Conservation (phyloP, 2,329 filamentous ascomycete genomes). For the Monascus ruber region DNA sequence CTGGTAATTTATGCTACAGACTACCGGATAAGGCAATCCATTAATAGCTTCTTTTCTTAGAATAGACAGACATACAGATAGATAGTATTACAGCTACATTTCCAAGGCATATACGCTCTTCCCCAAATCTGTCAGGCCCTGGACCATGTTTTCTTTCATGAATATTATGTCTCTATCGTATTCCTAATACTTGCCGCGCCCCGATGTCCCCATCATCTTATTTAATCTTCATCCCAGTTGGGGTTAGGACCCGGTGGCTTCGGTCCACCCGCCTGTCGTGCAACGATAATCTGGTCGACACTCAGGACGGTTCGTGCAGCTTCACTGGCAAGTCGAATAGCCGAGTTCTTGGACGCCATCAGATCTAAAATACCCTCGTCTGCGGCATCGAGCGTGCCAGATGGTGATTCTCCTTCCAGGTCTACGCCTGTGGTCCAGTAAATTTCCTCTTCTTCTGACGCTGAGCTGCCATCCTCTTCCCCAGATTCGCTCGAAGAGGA, state of each 20-base stretch:
- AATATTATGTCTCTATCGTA: slow-evolving; percentile 22
- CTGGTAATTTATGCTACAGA: not conserved
- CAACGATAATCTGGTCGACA: slow-evolving; percentile 98
- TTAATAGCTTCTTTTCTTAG: not conserved
- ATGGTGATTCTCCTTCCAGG: slow-evolving; percentile 74
- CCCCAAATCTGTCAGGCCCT: not conserved
- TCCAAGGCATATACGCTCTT: slow-evolving; percentile 1
- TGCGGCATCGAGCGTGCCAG: slow-evolving; percentile 73
- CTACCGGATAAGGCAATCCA: not conserved
- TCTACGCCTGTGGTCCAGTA: slow-evolving; percentile 90
- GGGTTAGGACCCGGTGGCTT: slow-evolving; percentile 94
- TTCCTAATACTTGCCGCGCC: not conserved
- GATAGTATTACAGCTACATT: slow-evolving; percentile 3
- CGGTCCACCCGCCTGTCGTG: slow-evolving; percentile 89
- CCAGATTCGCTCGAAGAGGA: slow-evolving; percentile 12
- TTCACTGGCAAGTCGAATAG: slow-evolving; percentile 92
- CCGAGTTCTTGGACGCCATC: slow-evolving; percentile 86
- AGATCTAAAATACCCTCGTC: slow-evolving; percentile 86
- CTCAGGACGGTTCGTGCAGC: slow-evolving; percentile 86
- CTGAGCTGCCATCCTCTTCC: slow-evolving; percentile 23
- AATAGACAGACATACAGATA: not conserved
- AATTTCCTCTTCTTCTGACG: slow-evolving; percentile 54
- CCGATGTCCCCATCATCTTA: no score
- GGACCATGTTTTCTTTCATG: slow-evolving; percentile 14
- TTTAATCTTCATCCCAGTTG: slow-evolving; percentile 57